Evolutionary conservation across 352 stramenopile genomes (phyloP), one percentile per base, ranked within the genome.

Genomic region (Phytophthora kernoviae): DNA sequence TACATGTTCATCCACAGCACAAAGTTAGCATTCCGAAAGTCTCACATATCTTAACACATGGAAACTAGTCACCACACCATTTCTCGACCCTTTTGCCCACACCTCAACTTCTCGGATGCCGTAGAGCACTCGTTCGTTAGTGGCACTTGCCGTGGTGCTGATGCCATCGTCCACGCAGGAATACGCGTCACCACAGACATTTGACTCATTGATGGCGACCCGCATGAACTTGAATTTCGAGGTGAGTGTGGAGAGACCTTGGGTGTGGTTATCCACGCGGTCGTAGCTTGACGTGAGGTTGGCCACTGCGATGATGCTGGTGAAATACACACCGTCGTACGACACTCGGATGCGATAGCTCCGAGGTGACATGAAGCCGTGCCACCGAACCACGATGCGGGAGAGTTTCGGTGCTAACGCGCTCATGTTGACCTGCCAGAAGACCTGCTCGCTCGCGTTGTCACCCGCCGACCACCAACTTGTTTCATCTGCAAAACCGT

Each of bases 401-500:
- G 68, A 67, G n/a, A 90, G 58, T 1, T 60, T 61, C 4, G 81
- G 67, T 42, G 68, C 69, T 32, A 77, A 47, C 0, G 62, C 44
- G 15, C 79, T 87, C 58, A 94, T 69, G 55, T 93, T 91, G 15
- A 91, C 63, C 65, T 93, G 84, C 77, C 82, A 93, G 59, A 84
- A 93, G 1, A 87, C 66, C 9, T 62, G 51, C 34, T 86, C 67
- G 24, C 36, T 65, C 2, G 65, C 48, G 39, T 78, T 62, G 40
- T 84, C 70, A 32, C 80, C 84, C 4, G 74, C 75, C 3, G 82
- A 89, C 84, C 84, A 94, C 84, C 84, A 94, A 48, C 84, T 93
- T 51, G 75, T 90, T 52, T 87, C 66, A 49, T 77, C 71, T 4
- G 80, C 50, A 40, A 92, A 85, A 20, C 84, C 84, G 54, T 93